Conservation (phyloP, 345 rosid species). For the Syzygium oleosum region DNA sequence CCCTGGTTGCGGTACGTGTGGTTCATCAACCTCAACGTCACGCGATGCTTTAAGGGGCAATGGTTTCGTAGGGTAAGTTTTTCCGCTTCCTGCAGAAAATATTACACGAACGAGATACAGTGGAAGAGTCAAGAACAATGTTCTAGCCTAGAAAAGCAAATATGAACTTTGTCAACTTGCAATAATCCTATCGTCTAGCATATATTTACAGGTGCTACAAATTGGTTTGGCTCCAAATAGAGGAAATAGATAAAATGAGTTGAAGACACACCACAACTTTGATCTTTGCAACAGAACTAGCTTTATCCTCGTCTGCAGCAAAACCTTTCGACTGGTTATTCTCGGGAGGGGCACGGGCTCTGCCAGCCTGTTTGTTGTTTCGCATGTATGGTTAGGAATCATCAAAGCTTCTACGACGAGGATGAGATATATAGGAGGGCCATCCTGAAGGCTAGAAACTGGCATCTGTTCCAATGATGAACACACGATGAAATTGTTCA, state of each 20-base stretch:
- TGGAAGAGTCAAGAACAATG: neutral
- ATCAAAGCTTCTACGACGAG: slow-evolving; percentile 76
- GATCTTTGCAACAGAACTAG: slow-evolving; percentile 89
- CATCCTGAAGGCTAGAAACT: slow-evolving; percentile 46
- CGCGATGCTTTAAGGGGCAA: slow-evolving; percentile 91
- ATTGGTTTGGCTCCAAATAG: neutral
- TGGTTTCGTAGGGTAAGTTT: slow-evolving; percentile 94
- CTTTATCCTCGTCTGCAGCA: slow-evolving; percentile 75
- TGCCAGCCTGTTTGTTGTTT: slow-evolving; percentile 54
- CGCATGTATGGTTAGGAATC: slow-evolving; percentile 55
- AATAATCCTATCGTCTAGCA: neutral
- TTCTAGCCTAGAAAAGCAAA: neutral
- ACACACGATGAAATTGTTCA: neutral
- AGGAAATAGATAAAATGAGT: neutral
- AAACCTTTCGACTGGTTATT: slow-evolving; percentile 57
- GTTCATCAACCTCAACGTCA: slow-evolving; percentile 96
- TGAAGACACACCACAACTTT: slow-evolving; percentile 86
- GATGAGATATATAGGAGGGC: slow-evolving; percentile 45
- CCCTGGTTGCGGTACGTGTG: slow-evolving; percentile 94
- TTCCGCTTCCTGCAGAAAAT: slow-evolving; percentile 77
- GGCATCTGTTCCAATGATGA: slow-evolving; percentile 45
- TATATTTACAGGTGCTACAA: neutral
- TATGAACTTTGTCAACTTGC: neutral
- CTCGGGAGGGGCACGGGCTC: slow-evolving; percentile 60
- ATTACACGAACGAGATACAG: neutral